Evolutionary conservation across 1,284 basidiomycete genomes (phyloP).

Genomic region (Apiotrichum akiyoshidainum): DNA sequence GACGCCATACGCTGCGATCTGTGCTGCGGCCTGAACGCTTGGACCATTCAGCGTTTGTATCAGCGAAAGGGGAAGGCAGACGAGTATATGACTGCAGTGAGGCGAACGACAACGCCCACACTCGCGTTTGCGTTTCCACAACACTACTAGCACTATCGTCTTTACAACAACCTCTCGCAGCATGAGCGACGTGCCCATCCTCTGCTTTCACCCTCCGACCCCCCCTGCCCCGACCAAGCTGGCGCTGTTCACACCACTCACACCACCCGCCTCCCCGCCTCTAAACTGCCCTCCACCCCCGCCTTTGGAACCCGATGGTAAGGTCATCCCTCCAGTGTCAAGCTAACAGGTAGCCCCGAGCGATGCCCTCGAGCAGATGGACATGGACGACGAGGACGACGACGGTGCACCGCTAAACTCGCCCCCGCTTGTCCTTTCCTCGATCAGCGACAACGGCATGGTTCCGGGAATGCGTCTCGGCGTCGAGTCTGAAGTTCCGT

Average conservation of each 20-base stretch:
- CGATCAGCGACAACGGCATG: background rate
- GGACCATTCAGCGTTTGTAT: background rate
- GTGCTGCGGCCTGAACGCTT: background rate
- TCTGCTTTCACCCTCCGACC: slow-evolving; percentile 1
- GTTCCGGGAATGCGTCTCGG: background rate
- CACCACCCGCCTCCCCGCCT: background rate
- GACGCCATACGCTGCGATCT: background rate
- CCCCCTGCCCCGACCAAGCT: background rate
- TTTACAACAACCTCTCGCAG: too few relatives aligned
- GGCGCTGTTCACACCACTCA: background rate
- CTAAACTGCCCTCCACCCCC: background rate
- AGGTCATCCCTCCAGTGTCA: background rate
- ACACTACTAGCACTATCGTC: too few relatives aligned
- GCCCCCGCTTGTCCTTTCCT: background rate
- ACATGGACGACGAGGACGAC: background rate
- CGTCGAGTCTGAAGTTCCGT: background rate
- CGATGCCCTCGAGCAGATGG: background rate
- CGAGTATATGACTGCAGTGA: background rate
- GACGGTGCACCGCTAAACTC: background rate
- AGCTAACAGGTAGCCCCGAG: background rate
- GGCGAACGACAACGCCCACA: too few relatives aligned
- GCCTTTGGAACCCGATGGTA: background rate
- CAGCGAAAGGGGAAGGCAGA: background rate
- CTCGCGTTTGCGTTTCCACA: too few relatives aligned
- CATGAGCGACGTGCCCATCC: background rate